Evolutionary conservation across 352 stramenopile genomes (phyloP).

Genomic region (Globisporangium lucens): DNA sequence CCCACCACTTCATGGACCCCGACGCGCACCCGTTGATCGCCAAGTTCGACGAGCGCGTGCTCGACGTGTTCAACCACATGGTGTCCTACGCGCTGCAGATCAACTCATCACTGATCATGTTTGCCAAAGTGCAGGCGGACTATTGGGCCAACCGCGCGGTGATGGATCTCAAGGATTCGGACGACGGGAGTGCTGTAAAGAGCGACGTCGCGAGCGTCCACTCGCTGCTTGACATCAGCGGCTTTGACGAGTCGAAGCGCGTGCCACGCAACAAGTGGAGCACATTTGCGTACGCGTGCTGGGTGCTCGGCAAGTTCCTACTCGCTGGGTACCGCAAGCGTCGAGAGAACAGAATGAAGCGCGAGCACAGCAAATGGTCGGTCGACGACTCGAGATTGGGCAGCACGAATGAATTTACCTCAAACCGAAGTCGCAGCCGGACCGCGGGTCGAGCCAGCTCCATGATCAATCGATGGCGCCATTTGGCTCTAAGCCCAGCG

Average conservation of each 20-base stretch:
- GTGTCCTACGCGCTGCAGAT: conserved; percentile 57
- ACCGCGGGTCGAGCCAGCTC: conserved; percentile 38
- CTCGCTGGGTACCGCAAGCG: conserved; percentile 27
- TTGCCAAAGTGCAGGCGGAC: conserved; percentile 75
- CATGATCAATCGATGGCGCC: conserved; percentile 60
- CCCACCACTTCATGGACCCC: conserved; percentile 40
- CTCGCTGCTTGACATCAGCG: conserved; percentile 56
- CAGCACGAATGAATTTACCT: conserved; percentile 10
- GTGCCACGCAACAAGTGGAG: conserved; percentile 73
- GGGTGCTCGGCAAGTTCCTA: conserved; percentile 57
- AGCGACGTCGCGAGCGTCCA: conserved; percentile 64
- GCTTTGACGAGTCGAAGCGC: conserved; percentile 64
- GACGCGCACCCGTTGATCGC: conserved; percentile 43
- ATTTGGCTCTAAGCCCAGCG: conserved; percentile 41
- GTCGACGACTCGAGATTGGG: conserved; percentile 12
- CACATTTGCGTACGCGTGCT: conserved; percentile 69
- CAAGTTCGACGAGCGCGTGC: conserved; percentile 58
- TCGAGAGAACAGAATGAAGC: conserved; percentile 6
- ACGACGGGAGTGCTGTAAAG: conserved; percentile 36
- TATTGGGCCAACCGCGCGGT: conserved; percentile 65
- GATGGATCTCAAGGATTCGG: conserved; percentile 23
- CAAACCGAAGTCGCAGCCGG: conserved; percentile 30
- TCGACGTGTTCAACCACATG: conserved; percentile 59
- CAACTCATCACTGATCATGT: conserved; percentile 80
- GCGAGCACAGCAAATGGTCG: conserved; percentile 8